Conservation (phyloP, 2,329 filamentous ascomycete genomes). For the Apiospora malaysiana region DNA sequence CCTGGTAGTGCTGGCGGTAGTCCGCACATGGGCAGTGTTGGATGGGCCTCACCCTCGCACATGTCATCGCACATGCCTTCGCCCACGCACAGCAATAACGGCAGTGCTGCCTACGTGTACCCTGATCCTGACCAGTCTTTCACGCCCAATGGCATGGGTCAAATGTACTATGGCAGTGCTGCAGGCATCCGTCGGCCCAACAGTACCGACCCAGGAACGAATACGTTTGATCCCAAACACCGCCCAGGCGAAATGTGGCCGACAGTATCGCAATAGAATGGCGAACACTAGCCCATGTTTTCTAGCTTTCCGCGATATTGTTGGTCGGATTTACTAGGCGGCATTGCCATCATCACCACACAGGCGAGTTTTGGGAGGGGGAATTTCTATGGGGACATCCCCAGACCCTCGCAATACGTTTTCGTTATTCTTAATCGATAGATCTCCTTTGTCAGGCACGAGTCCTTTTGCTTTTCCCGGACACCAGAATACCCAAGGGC, state of each 20-base stretch:
- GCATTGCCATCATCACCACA: background rate
- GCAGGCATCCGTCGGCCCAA: slow-evolving; percentile 71
- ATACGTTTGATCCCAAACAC: slow-evolving; percentile 68
- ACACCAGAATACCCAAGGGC: slow-evolving; percentile 36
- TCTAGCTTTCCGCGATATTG: background rate
- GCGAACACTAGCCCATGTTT: slow-evolving; percentile 21
- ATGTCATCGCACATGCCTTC: slow-evolving; percentile 73
- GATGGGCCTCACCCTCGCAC: slow-evolving; percentile 70
- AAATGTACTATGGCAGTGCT: slow-evolving; percentile 74
- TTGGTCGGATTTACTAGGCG: background rate
- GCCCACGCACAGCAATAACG: slow-evolving; percentile 67
- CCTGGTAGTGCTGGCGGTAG: slow-evolving; percentile 77
- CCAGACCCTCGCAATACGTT: background rate
- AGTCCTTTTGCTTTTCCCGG: slow-evolving; percentile 30
- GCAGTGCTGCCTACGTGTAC: slow-evolving; percentile 74
- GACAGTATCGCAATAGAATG: slow-evolving; percentile 29
- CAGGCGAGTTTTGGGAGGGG: background rate
- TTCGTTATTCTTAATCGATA: slow-evolving; percentile 26
- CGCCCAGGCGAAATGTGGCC: slow-evolving; percentile 60
- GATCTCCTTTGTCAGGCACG: slow-evolving; percentile 32
- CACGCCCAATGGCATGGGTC: slow-evolving; percentile 61
- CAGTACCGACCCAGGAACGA: slow-evolving; percentile 69
- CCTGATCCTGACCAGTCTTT: slow-evolving; percentile 78
- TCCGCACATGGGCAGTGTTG: slow-evolving; percentile 81
- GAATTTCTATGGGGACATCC: too few species aligned